These are phyloP conservation scores for Diversispora eburnea DNA, from an alignment of 192 early-diverging fungal genomes.

Conservation along the genomic window DNA sequence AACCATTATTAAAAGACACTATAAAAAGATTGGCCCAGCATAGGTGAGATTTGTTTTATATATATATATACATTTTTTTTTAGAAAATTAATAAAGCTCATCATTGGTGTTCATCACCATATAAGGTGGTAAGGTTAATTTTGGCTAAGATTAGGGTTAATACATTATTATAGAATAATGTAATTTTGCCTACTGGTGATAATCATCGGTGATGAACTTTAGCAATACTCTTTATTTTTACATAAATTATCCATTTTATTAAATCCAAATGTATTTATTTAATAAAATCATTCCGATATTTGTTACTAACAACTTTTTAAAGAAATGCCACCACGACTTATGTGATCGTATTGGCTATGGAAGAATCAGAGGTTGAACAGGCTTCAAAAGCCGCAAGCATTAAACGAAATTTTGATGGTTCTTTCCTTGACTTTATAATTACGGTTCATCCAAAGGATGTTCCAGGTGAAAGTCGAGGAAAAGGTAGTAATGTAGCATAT, in stretches of 20 bases:
- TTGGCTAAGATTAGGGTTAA: too few relatives aligned
- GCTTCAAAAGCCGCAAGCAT: constrained; percentile 55
- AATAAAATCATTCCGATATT: not conserved
- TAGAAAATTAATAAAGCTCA: not conserved
- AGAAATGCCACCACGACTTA: constrained; percentile 48
- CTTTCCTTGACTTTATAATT: constrained; percentile 66
- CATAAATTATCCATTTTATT: too few relatives aligned
- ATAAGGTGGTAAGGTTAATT: too few relatives aligned
- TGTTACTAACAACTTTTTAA: not conserved
- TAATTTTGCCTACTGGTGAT: too few relatives aligned
- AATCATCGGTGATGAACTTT: too few relatives aligned
- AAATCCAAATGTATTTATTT: not conserved
- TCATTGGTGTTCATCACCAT: too few relatives aligned
- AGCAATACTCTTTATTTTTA: too few relatives aligned
- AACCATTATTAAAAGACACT: constrained; percentile 65
- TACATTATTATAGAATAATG: too few relatives aligned
- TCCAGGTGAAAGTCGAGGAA: constrained; percentile 68
- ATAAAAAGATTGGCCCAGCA: constrained; percentile 65
- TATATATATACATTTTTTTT: not conserved
- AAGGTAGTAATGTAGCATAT: constrained; percentile 70
- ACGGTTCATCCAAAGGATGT: constrained; percentile 64
- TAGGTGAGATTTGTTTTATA: constrained; percentile 37
- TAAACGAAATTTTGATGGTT: constrained; percentile 49
- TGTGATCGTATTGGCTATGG: constrained; percentile 72
- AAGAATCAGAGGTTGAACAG: constrained; percentile 59